phyloP scores from a whole-genome alignment of 352 stramenopile genomes.

The Phytophthora sp. region DNA sequence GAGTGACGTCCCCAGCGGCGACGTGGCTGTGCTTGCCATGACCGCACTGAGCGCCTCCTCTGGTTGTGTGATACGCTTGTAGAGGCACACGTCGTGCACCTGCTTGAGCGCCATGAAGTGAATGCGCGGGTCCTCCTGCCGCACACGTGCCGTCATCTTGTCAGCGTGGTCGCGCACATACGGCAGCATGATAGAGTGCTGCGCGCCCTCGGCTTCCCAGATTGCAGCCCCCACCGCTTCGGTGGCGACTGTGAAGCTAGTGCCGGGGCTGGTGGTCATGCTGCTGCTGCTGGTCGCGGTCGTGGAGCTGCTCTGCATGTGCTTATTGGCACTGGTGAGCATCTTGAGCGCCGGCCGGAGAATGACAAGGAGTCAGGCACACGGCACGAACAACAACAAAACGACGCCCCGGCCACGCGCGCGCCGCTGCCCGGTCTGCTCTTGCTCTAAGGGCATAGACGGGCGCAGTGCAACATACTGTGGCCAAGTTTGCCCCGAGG shows the following conservation, averaged over 20 bases:
- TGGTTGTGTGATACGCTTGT: constrained; percentile 47
- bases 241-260: constrained; percentile 17
- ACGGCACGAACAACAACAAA: constrained; percentile 19
- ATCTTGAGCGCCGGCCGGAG: constrained; percentile 10
- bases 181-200: constrained; percentile 53
- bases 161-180: constrained; percentile 66
- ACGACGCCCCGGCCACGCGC: constrained; percentile 16
- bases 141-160: constrained; percentile 45
- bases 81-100: constrained; percentile 71
- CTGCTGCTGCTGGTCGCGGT: constrained; percentile 22
- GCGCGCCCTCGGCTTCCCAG: constrained; percentile 43
- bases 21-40: constrained; percentile 11
- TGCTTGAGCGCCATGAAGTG: constrained; percentile 64
- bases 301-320: constrained; percentile 30
- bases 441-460: constrained; percentile 13
- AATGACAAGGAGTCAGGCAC: constrained; percentile 26
- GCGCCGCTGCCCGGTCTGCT: constrained; percentile 1
- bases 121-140: constrained; percentile 54
- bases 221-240: constrained; percentile 47
- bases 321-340: constrained; percentile 21
- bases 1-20: constrained; percentile 14
- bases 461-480: constrained; percentile 5
- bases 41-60: constrained; percentile 21
- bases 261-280: constrained; percentile 19
- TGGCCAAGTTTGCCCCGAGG: no score